Evolutionary conservation across 2,329 filamentous ascomycete genomes (phyloP).

Genomic region (Beauveria brongniartii): DNA sequence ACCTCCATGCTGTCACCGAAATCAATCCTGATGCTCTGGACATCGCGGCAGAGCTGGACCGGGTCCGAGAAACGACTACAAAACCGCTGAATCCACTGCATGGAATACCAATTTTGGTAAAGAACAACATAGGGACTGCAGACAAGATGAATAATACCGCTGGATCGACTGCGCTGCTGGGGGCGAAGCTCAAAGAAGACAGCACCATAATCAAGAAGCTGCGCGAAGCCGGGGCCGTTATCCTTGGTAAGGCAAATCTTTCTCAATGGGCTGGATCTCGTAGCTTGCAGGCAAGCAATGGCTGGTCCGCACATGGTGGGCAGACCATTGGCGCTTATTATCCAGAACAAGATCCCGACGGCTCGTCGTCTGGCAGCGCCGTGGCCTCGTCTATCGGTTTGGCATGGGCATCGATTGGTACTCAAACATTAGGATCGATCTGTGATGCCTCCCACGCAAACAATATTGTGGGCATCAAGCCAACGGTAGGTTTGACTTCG

Average conservation of each 20-base stretch:
- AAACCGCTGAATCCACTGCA: conserved; percentile 40
- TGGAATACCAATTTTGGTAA: conserved; percentile 57
- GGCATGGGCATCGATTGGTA: conserved; percentile 31
- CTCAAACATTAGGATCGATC: conserved; percentile 59
- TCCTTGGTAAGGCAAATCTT: conserved; percentile 59
- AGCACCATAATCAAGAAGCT: conserved; percentile 52
- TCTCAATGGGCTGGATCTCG: conserved; percentile 59
- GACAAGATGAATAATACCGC: conserved; percentile 56
- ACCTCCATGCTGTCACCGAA: conserved; percentile 25
- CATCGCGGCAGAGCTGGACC: conserved; percentile 30
- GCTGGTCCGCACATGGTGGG: conserved; percentile 58
- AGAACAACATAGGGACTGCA: conserved; percentile 57
- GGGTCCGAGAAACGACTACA: conserved; percentile 13
- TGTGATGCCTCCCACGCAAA: conserved; percentile 44
- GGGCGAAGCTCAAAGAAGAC: conserved; percentile 48
- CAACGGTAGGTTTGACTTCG: conserved; percentile 58
- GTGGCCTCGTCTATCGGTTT: conserved; percentile 54
- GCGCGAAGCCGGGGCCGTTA: conserved; percentile 50
- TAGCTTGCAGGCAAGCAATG: conserved; percentile 47
- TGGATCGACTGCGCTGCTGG: conserved; percentile 55
- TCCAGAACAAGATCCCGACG: conserved; percentile 51
- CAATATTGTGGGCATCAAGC: conserved; percentile 61
- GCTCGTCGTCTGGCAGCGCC: conserved; percentile 54
- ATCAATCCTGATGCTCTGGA: conserved; percentile 30
- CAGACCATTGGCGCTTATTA: conserved; percentile 56